These are phyloP conservation scores for Periconia macrospinosa DNA, from an alignment of 2,329 filamentous ascomycete genomes.

Conservation along the genomic window DNA sequence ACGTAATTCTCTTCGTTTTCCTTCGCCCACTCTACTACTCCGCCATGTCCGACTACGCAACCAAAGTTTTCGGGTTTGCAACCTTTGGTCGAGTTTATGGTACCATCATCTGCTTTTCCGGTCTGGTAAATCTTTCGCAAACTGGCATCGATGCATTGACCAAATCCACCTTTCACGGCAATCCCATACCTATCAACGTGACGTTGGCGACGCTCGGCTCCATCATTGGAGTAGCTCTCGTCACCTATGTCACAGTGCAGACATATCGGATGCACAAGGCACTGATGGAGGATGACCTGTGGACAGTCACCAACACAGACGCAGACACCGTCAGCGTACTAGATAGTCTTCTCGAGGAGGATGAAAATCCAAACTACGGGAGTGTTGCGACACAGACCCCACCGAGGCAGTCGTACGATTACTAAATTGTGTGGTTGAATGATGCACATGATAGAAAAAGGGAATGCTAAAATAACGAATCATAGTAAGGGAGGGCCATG, in stretches of 20 bases:
- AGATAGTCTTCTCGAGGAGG: conserved; percentile 40
- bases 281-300: conserved; percentile 41
- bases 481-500: no score
- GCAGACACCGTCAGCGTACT: conserved; percentile 67
- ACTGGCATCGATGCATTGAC: conserved; percentile 76
- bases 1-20: conserved; percentile 76
- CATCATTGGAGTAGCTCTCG: conserved; percentile 64
- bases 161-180: conserved; percentile 67
- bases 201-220: conserved; percentile 64
- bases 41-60: conserved; percentile 82
- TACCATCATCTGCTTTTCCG: conserved; percentile 80
- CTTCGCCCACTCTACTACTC: conserved; percentile 90
- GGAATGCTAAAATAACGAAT: no score
- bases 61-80: conserved; percentile 87
- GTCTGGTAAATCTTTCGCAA: conserved; percentile 79
- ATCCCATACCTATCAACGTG: conserved; percentile 77
- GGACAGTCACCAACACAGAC: conserved; percentile 69
- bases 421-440: no score
- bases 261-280: conserved; percentile 33
- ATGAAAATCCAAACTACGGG: conserved; percentile 33
- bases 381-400: conserved; percentile 15
- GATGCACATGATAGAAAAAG: no score
- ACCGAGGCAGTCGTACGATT: background rate
- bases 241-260: conserved; percentile 46
- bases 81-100: conserved; percentile 92